These are phyloP conservation scores for Chlamydomonas incerta DNA, from an alignment of 139 green algal species.

Conservation along the genomic window DNA sequence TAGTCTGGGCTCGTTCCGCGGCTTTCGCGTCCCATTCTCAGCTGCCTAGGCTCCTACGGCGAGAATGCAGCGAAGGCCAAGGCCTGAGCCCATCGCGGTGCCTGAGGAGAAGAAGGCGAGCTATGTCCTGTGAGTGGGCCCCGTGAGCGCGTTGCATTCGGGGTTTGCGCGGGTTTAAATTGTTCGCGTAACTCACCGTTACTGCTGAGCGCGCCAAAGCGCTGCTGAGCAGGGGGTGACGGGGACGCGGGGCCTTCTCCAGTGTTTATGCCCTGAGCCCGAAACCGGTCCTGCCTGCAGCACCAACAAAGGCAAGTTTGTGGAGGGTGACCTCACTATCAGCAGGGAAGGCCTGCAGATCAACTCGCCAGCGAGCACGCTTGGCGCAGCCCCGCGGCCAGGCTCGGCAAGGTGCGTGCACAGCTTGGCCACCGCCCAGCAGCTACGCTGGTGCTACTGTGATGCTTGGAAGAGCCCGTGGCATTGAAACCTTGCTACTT, in stretches of 20 bases:
- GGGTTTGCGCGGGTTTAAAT: too few relatives aligned
- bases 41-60: neutral
- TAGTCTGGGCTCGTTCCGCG: too few relatives aligned
- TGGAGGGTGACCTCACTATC: slow-evolving; percentile 60
- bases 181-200: too few relatives aligned
- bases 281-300: slow-evolving; percentile 32
- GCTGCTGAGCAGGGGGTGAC: too few relatives aligned
- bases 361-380: slow-evolving; percentile 45
- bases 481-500: too few relatives aligned
- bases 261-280: too few relatives aligned
- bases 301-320: slow-evolving; percentile 56
- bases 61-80: slow-evolving; percentile 17
- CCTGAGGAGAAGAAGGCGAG: slow-evolving; percentile 45
- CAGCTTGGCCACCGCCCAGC: too few relatives aligned
- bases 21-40: neutral
- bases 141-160: too few relatives aligned
- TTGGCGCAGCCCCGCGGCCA: slow-evolving; percentile 16
- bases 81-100: slow-evolving; percentile 46
- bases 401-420: slow-evolving; percentile 39
- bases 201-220: too few relatives aligned
- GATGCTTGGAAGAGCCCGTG: too few relatives aligned
- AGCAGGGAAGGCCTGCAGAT: slow-evolving; percentile 58
- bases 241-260: neutral
- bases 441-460: too few relatives aligned
- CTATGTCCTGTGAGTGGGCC: slow-evolving; percentile 46